phyloP scores from a whole-genome alignment of 2,329 filamentous ascomycete genomes.

The Fonsecaea nubica region DNA sequence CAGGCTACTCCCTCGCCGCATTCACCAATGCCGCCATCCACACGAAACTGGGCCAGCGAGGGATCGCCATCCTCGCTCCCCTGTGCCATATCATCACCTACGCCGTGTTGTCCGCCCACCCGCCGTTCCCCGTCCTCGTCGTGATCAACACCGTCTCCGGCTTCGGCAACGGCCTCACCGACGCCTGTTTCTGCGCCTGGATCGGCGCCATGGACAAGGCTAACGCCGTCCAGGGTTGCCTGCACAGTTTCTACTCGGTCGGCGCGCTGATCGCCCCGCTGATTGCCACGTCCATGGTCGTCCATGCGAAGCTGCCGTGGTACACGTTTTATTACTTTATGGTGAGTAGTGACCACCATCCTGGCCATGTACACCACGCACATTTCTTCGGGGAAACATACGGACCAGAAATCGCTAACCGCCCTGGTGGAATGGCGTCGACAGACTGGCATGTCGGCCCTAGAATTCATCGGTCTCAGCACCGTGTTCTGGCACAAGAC shows the following conservation, averaged over 20 bases:
- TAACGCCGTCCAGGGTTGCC: conserved; percentile 74
- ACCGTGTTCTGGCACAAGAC: conserved; percentile 70
- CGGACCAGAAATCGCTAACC: neutral
- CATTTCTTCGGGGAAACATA: neutral
- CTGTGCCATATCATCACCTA: conserved; percentile 50
- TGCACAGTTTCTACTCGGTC: conserved; percentile 75
- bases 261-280: conserved; percentile 72
- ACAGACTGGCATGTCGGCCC: conserved; percentile 59
- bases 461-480: conserved; percentile 62
- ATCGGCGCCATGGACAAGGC: conserved; percentile 74
- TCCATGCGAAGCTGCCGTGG: conserved; percentile 66
- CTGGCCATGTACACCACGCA: neutral
- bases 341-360: conserved; percentile 40
- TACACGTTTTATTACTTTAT: conserved; percentile 76
- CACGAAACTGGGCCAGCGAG: conserved; percentile 66
- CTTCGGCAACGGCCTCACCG: conserved; percentile 51
- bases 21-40: conserved; percentile 54
- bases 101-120: conserved; percentile 47
- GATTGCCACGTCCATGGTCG: conserved; percentile 74
- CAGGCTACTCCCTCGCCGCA: conserved; percentile 56
- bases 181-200: conserved; percentile 67
- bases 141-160: conserved; percentile 50
- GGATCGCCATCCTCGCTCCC: conserved; percentile 68
- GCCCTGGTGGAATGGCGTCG: neutral
- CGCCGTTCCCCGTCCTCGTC: conserved; percentile 52